phyloP scores from a whole-genome alignment of 2,329 filamentous ascomycete species.

The Aspergillus sp. region DNA sequence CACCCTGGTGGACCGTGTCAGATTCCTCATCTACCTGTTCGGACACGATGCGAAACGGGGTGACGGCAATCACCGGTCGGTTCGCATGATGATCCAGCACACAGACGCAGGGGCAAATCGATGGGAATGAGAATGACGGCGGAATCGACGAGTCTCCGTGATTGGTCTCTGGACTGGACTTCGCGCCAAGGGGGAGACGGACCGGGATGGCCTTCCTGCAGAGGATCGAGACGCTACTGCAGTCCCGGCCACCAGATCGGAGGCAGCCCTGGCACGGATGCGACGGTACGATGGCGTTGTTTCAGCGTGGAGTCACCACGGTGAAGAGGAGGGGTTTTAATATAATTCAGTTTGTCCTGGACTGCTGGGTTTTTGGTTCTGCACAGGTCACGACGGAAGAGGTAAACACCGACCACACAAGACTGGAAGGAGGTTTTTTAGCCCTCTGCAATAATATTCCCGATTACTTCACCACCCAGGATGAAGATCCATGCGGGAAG shows the following conservation, averaged over 20 bases:
- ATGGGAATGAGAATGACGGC: neutral
- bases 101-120: neutral
- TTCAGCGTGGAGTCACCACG: neutral
- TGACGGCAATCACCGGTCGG: neutral
- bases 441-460: neutral
- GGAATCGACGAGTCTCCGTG: neutral
- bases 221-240: neutral
- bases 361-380: neutral
- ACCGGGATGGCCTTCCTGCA: neutral
- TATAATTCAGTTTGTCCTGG: neutral
- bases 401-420: neutral
- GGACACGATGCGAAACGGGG: neutral
- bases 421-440: neutral
- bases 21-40: neutral
- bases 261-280: neutral
- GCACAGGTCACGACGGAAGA: neutral
- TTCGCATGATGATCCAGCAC: neutral
- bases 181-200: neutral
- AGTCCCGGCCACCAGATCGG: neutral
- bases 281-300: neutral
- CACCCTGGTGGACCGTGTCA: too few relatives aligned
- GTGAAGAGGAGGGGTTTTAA: neutral
- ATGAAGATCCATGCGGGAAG: constrained; percentile 7
- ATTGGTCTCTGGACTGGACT: neutral
- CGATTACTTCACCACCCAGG: neutral